These are phyloP conservation scores for Russula olivacea DNA, from an alignment of 768 basidiomycete genomes.

Conservation along the genomic window DNA sequence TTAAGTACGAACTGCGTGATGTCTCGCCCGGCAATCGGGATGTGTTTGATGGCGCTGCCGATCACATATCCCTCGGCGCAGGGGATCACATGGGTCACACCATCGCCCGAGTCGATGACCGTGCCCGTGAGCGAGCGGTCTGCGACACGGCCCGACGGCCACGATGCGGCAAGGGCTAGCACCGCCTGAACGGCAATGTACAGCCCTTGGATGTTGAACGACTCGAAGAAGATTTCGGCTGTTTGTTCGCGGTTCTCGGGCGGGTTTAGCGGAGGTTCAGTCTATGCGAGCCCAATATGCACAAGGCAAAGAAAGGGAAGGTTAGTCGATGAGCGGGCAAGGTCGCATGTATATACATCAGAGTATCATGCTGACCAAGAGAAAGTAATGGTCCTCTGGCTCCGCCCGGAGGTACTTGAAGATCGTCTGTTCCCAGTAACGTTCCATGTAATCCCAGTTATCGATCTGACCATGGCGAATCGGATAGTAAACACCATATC, in stretches of 20 bases:
- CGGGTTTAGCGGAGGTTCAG: slow-evolving; percentile 97
- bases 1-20: slow-evolving; percentile 96
- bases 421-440: slow-evolving; percentile 99
- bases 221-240: slow-evolving; percentile 99
- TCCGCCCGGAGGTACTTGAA: slow-evolving; percentile 99
- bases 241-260: slow-evolving; percentile 99
- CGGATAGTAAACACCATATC: slow-evolving; percentile 92
- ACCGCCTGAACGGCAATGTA: slow-evolving; percentile 99
- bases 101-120: slow-evolving; percentile 98
- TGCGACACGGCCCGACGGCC: slow-evolving; percentile 84
- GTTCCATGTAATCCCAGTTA: slow-evolving; percentile 98
- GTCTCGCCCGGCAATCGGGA: slow-evolving; percentile 97
- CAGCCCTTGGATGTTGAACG: slow-evolving; percentile 97
- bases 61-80: slow-evolving; percentile 98
- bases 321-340: slow-evolving; percentile 3
- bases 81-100: slow-evolving; percentile 97
- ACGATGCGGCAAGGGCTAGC: slow-evolving; percentile 94
- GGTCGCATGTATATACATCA: background rate
- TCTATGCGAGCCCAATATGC: slow-evolving; percentile 45
- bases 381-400: slow-evolving; percentile 98
- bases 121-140: slow-evolving; percentile 94
- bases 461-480: slow-evolving; percentile 97
- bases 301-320: background rate
- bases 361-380: slow-evolving; percentile 59
- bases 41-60: slow-evolving; percentile 97